Evolutionary conservation across 164 flowering plant genomes (phyloP).

Genomic region (Hamamelis virginiana): DNA sequence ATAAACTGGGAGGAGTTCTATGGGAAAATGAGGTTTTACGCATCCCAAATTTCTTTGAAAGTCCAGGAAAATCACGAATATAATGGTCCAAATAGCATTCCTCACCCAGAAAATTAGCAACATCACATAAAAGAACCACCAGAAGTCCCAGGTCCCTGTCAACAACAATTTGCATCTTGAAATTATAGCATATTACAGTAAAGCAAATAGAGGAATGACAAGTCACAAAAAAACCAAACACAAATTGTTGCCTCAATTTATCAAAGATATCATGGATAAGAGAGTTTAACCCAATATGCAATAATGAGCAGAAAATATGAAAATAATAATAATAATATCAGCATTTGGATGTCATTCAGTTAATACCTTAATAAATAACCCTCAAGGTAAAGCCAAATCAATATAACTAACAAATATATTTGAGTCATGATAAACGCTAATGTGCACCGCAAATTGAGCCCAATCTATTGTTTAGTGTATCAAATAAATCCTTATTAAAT

Average conservation of each 20-base stretch:
- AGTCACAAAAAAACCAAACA: neutral
- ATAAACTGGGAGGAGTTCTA: conserved; percentile 72
- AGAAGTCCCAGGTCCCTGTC: conserved; percentile 78
- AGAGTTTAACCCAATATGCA: neutral
- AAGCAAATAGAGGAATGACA: neutral
- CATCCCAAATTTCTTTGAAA: conserved; percentile 32
- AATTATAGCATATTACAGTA: neutral
- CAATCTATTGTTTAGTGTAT: too few species aligned
- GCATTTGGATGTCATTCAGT: neutral
- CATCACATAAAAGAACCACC: conserved; percentile 55
- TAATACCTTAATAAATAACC: neutral
- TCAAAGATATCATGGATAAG: neutral
- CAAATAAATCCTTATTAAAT: too few species aligned
- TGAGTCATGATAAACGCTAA: too few species aligned
- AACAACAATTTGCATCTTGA: conserved; percentile 7
- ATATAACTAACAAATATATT: too few species aligned
- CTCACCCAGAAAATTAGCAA: conserved; percentile 66
- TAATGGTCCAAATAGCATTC: conserved; percentile 77
- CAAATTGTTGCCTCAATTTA: neutral
- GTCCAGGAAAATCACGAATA: conserved; percentile 86
- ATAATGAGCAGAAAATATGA: neutral
- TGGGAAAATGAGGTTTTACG: conserved; percentile 19
- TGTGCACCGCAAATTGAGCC: too few species aligned
- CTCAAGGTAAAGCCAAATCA: neutral
- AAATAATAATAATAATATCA: neutral